These are phyloP conservation scores for Podospora appendiculata DNA, from an alignment of 495 filamentous ascomycete species.

Conservation along the genomic window DNA sequence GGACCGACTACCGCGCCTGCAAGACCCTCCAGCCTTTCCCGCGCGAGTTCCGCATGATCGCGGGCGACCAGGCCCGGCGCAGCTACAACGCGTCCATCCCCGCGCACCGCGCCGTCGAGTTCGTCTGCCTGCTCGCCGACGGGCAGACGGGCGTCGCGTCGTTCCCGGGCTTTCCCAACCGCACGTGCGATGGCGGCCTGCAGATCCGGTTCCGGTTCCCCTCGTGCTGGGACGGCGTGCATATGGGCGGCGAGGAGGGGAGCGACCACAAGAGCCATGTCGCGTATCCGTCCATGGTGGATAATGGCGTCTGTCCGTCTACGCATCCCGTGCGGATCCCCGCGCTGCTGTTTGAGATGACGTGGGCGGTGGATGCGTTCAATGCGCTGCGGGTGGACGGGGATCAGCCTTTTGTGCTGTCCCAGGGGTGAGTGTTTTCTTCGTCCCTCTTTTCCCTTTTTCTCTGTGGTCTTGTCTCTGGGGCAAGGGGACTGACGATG, in stretches of 20 bases:
- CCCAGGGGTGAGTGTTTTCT: slow-evolving; percentile 22
- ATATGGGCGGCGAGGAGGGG: slow-evolving; percentile 36
- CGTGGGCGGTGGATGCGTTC: slow-evolving; percentile 49
- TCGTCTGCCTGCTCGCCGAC: slow-evolving; percentile 35
- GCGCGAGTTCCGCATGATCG: slow-evolving; percentile 57
- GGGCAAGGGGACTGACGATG: no score
- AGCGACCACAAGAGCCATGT: slow-evolving; percentile 51
- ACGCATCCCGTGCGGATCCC: slow-evolving; percentile 51
- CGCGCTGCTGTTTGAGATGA: slow-evolving; percentile 57
- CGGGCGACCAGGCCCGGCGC: slow-evolving; percentile 48
- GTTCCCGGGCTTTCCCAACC: slow-evolving; percentile 29
- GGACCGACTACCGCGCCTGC: slow-evolving; percentile 19
- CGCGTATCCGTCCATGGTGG: slow-evolving; percentile 39
- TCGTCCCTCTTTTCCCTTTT: no score
- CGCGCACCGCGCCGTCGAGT: slow-evolving; percentile 39
- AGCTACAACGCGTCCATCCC: slow-evolving; percentile 21
- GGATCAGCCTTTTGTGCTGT: slow-evolving; percentile 51
- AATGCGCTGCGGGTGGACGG: slow-evolving; percentile 24
- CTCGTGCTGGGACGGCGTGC: slow-evolving; percentile 64
- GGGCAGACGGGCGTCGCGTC: slow-evolving; percentile 32
- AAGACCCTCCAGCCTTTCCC: slow-evolving; percentile 55
- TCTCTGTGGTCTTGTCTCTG: slow-evolving; percentile 38
- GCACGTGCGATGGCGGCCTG: slow-evolving; percentile 51
- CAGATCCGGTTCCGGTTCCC: slow-evolving; percentile 71
- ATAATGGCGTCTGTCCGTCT: slow-evolving; percentile 42